phyloP scores from a whole-genome alignment of 345 rosid species.

The Hevea brasiliensis region DNA sequence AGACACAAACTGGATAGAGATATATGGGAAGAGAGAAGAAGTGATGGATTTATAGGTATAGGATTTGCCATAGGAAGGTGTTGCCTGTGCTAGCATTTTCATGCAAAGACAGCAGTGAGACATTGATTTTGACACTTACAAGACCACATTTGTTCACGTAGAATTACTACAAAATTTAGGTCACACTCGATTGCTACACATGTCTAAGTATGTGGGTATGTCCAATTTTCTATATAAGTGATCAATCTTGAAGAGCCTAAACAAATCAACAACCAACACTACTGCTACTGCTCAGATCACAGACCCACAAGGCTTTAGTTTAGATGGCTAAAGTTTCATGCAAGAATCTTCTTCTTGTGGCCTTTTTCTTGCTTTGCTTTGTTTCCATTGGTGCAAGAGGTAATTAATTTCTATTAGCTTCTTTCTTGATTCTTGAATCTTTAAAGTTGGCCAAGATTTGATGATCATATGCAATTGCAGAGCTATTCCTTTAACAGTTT shows the following conservation, averaged over 20 bases:
- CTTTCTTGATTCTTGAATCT: neutral
- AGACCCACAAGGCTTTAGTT: neutral
- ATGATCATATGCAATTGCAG: neutral
- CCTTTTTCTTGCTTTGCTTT: constrained; percentile 45
- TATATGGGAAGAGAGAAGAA: too few species aligned
- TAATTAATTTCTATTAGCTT: constrained; percentile 6
- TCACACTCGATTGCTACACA: constrained; percentile 26
- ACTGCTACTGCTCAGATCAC: neutral
- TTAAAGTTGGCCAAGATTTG: neutral
- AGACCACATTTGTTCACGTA: constrained; percentile 31
- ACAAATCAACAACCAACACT: neutral
- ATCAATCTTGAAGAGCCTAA: neutral
- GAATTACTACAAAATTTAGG: constrained; percentile 40
- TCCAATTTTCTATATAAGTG: constrained; percentile 30
- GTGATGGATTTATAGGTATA: too few species aligned
- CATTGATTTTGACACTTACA: constrained; percentile 44
- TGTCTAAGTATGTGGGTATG: constrained; percentile 20
- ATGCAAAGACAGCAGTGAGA: constrained; percentile 39
- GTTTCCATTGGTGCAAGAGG: constrained; percentile 36
- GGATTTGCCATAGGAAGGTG: neutral
- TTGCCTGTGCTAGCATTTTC: constrained; percentile 23
- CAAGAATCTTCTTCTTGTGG: constrained; percentile 40
- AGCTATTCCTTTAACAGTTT: neutral
- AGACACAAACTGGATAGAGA: too few species aligned
- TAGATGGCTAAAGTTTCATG: constrained; percentile 35